Percentiles rank a stretch among this genome's conserved stretches.
Evolutionary conservation across 2,329 filamentous ascomycete genomes (phyloP).

Genomic region (Pochonia chlamydosporia): DNA sequence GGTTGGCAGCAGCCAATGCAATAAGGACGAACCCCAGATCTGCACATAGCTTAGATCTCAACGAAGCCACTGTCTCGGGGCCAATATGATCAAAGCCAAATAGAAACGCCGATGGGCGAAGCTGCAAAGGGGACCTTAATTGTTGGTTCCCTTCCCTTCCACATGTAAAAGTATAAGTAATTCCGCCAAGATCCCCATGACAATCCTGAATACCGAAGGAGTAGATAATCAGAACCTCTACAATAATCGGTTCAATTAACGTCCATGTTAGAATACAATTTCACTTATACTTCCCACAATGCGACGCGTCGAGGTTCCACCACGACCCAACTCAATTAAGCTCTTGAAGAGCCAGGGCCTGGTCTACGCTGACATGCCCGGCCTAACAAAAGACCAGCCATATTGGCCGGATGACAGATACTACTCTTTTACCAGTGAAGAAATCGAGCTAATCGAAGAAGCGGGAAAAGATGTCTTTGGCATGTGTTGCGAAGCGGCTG

Average conservation of each 20-base stretch:
- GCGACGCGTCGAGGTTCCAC: not conserved
- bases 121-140: too few species aligned
- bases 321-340: constrained; percentile 1
- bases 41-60: too few species aligned
- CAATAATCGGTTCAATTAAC: not conserved
- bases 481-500: constrained; percentile 8
- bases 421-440: constrained; percentile 4
- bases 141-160: too few species aligned
- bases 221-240: not conserved
- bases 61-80: too few species aligned
- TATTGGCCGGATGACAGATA: constrained; percentile 8
- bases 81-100: too few species aligned
- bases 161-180: too few species aligned
- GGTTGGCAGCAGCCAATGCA: too few species aligned
- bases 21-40: too few species aligned
- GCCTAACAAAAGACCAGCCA: not conserved
- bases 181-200: too few species aligned
- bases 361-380: not conserved
- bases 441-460: constrained; percentile 3
- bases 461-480: constrained; percentile 5
- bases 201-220: too few species aligned
- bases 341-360: constrained; percentile 6
- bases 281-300: not conserved
- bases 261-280: not conserved
- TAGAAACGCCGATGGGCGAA: too few species aligned